A percentile compares a stretch with the other conserved stretches of the same genome.
Evolutionary conservation across 805 yeast species (phyloP).

Genomic region (Kurtzmaniella fragi): DNA sequence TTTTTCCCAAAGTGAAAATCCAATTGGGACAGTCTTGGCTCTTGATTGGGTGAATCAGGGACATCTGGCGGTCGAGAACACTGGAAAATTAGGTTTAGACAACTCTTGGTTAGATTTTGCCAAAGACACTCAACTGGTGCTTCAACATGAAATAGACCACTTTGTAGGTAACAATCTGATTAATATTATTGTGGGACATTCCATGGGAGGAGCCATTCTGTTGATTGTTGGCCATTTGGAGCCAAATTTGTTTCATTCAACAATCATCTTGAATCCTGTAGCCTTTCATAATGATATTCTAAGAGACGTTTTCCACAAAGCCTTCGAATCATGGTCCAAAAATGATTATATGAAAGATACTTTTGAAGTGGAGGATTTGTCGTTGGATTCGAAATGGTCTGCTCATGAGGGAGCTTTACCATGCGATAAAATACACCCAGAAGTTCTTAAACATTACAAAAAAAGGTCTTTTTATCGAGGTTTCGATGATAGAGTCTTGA

Average conservation of each 20-base stretch:
- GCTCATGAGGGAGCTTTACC: not conserved
- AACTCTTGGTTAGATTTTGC: conserved; percentile 10
- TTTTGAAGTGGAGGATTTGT: not conserved
- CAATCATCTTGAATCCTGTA: conserved; percentile 10
- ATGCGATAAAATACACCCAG: not conserved
- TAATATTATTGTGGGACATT: conserved; percentile 11
- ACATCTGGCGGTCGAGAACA: conserved; percentile 8
- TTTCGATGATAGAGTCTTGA: conserved; percentile 39
- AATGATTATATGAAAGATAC: conserved; percentile 2
- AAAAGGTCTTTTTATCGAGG: conserved; percentile 1
- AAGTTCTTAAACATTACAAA: not conserved
- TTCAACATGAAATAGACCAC: not conserved
- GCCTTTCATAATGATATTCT: not conserved
- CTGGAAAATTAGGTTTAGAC: conserved; percentile 5
- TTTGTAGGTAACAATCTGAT: conserved; percentile 3
- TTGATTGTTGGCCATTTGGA: conserved; percentile 3
- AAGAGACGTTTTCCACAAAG: not conserved
- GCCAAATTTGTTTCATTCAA: conserved; percentile 7
- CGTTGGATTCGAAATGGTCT: not conserved
- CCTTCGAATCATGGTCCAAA: not conserved
- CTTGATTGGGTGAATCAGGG: conserved; percentile 11
- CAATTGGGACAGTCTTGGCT: conserved; percentile 8
- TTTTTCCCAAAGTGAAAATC: not conserved
- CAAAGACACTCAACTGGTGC: conserved; percentile 6
- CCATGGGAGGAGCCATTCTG: conserved; percentile 10